Evolutionary conservation across 1,284 basidiomycete genomes (phyloP).

Genomic region (Xerocomus minutiporus): DNA sequence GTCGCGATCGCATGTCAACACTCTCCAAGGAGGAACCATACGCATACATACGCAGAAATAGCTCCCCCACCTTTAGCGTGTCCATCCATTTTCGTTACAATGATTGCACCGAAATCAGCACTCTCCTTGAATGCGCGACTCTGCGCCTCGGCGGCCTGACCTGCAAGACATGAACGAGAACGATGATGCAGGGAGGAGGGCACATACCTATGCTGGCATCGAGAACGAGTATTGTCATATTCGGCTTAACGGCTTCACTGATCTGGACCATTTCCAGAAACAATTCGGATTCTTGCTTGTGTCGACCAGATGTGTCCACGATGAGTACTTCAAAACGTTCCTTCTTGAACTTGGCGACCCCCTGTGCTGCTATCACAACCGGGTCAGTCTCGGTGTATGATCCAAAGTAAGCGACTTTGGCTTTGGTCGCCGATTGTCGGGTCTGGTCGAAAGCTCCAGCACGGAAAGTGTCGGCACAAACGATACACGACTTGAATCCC

Average conservation of each 20-base stretch:
- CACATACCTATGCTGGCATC: conserved; percentile 78
- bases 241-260: conserved; percentile 85
- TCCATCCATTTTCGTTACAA: conserved; percentile 99
- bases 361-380: conserved; percentile 89
- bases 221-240: conserved; percentile 87
- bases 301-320: conserved; percentile 96
- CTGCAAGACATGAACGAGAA: conserved; percentile 38
- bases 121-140: conserved; percentile 97
- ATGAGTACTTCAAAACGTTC: conserved; percentile 99
- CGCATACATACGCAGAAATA: conserved; percentile 84
- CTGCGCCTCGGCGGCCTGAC: conserved; percentile 97
- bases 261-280: conserved; percentile 99
- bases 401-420: conserved; percentile 98
- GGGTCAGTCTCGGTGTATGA: conserved; percentile 99
- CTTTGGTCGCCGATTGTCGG: conserved; percentile 91
- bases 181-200: background rate
- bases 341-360: conserved; percentile 96
- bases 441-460: conserved; percentile 99
- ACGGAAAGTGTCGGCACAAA: conserved; percentile 99
- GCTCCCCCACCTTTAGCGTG: conserved; percentile 99
- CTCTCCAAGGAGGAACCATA: background rate
- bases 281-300: conserved; percentile 95
- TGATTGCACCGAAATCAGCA: conserved; percentile 96
- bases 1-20: conserved; percentile 12
- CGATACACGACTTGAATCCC: conserved; percentile 96